phyloP scores from a whole-genome alignment of 2,329 filamentous ascomycete genomes.

The Neonectria coccinea region DNA sequence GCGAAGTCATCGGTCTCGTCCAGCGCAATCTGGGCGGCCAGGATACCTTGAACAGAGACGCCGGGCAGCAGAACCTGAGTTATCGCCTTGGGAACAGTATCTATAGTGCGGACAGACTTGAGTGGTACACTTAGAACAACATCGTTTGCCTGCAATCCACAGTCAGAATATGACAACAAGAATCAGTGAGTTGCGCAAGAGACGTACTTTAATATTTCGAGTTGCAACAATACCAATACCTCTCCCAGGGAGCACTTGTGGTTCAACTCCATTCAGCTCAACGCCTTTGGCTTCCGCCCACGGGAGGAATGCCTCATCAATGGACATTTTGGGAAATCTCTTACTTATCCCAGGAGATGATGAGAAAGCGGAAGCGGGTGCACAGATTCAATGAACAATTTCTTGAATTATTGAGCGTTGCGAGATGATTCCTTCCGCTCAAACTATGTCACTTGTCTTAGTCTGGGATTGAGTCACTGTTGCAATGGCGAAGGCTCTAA shows the following conservation, averaged over 20 bases:
- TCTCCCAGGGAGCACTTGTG: conserved; percentile 75
- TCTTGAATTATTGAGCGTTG: too few relatives aligned
- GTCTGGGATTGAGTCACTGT: too few relatives aligned
- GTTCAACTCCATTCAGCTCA: conserved; percentile 68
- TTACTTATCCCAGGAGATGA: background rate
- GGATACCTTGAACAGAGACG: conserved; percentile 75
- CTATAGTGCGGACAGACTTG: conserved; percentile 71
- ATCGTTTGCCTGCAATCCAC: conserved; percentile 56
- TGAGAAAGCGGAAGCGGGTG: background rate
- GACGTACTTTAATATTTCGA: conserved; percentile 70
- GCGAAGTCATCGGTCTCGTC: conserved; percentile 60
- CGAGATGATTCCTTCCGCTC: too few relatives aligned
- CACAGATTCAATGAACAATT: background rate
- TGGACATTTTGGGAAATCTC: conserved; percentile 25
- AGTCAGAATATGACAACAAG: conserved; percentile 16
- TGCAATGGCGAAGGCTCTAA: too few relatives aligned
- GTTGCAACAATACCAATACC: conserved; percentile 84
- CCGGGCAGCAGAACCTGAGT: conserved; percentile 65
- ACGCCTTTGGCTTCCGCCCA: conserved; percentile 70
- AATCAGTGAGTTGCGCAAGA: background rate
- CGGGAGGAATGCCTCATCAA: conserved; percentile 59
- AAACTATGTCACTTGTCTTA: too few relatives aligned
- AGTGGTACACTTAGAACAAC: conserved; percentile 74
- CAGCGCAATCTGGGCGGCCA: conserved; percentile 76
- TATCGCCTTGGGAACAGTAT: conserved; percentile 68